phyloP scores from a whole-genome alignment of 164 flowering plant genomes.

The Hamamelis virginiana region DNA sequence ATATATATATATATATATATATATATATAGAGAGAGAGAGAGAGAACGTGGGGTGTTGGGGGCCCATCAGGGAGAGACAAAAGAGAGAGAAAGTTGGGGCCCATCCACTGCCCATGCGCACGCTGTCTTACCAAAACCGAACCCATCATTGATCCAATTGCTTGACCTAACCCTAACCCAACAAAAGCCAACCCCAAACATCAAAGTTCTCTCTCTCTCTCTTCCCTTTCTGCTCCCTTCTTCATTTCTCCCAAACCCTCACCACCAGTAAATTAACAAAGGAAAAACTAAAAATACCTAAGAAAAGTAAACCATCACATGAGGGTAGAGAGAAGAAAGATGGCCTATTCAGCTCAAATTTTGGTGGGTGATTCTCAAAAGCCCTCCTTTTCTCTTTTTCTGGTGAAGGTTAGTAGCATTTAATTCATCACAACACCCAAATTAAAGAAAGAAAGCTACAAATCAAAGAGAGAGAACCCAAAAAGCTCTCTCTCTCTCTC shows the following conservation, averaged over 20 bases:
- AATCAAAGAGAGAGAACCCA: neutral
- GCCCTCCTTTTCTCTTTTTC: slow-evolving; percentile 15
- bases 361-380: slow-evolving; percentile 38
- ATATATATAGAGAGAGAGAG: slow-evolving; percentile 22
- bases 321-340: slow-evolving; percentile 21
- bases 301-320: slow-evolving; percentile 5
- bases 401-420: slow-evolving; percentile 22
- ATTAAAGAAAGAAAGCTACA: neutral
- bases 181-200: slow-evolving; percentile 14
- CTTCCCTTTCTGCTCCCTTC: neutral
- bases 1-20: too few relatives aligned
- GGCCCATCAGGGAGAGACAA: slow-evolving; percentile 8
- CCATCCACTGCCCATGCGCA: slow-evolving; percentile 79
- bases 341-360: slow-evolving; percentile 30
- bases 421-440: slow-evolving; percentile 14
- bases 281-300: neutral
- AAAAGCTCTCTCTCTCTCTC: neutral
- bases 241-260: slow-evolving; percentile 28
- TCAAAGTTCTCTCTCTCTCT: slow-evolving; percentile 9
- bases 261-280: slow-evolving; percentile 14
- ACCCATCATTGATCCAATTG: slow-evolving; percentile 40
- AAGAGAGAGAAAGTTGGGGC: slow-evolving; percentile 36
- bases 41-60: slow-evolving; percentile 38
- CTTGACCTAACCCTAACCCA: slow-evolving; percentile 69
- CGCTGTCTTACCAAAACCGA: slow-evolving; percentile 58